Conservation (phyloP, 176 grass and related monocot species). For the Cenchrus americanus region DNA sequence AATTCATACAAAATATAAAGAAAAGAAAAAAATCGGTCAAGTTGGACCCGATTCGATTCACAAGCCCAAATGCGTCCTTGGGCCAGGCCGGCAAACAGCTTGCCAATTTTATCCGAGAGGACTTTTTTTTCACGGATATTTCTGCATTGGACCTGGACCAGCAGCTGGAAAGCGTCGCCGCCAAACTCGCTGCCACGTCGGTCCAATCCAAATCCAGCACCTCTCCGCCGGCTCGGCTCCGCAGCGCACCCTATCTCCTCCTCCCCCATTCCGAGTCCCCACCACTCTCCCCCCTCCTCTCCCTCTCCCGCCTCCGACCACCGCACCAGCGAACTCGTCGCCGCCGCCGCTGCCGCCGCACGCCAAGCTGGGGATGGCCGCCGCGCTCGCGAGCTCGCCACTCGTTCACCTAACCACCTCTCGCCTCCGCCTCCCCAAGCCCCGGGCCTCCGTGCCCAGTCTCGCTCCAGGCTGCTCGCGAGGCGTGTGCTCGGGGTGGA, state of each 20-base stretch:
- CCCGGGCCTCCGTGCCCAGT: neutral
- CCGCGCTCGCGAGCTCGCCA: slow-evolving; percentile 53
- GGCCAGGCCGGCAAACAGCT: neutral
- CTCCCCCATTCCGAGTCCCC: neutral
- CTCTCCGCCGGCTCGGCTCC: neutral
- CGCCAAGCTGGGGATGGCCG: slow-evolving; percentile 39
- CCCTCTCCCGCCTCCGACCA: slow-evolving; percentile 34
- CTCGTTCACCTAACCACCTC: slow-evolving; percentile 43
- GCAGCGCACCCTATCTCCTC: slow-evolving; percentile 41
- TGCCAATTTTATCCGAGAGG: neutral
- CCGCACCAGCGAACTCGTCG: slow-evolving; percentile 2
- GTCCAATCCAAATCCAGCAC: slow-evolving; percentile 39
- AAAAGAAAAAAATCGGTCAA: too few relatives aligned
- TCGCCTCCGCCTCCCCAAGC: slow-evolving; percentile 46
- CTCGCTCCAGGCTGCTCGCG: neutral
- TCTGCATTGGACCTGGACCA: neutral
- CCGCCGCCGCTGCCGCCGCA: slow-evolving; percentile 4
- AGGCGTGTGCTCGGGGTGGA: slow-evolving; percentile 37
- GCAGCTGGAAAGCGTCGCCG: neutral
- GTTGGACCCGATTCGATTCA: too few relatives aligned
- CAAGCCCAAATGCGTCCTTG: neutral
- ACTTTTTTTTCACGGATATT: neutral
- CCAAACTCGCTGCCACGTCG: slow-evolving; percentile 17
- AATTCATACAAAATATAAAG: too few relatives aligned
- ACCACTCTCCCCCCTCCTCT: neutral